These are phyloP conservation scores for Xylaria longipes DNA, from an alignment of 495 filamentous ascomycete genomes.

Conservation along the genomic window DNA sequence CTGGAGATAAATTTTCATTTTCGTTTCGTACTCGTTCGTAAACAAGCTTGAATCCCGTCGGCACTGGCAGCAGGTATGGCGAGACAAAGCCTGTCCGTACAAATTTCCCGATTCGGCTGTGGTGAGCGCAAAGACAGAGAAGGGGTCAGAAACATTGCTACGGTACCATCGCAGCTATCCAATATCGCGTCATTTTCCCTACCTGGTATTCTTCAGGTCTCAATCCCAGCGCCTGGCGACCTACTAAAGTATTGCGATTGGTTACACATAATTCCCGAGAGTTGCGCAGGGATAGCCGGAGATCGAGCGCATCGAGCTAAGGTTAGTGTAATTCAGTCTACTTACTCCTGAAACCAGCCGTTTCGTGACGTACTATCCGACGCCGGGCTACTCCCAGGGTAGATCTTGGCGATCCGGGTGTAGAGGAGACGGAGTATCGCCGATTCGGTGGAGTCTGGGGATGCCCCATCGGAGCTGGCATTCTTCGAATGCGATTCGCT, in stretches of 20 bases:
- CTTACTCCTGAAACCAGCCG: constrained; percentile 13
- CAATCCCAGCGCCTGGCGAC: background rate
- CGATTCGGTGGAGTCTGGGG: background rate
- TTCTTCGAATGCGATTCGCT: constrained; percentile 20
- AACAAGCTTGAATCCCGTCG: background rate
- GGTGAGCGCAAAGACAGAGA: background rate
- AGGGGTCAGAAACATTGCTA: background rate
- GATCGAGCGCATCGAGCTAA: background rate
- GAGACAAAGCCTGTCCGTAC: background rate
- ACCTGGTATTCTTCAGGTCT: background rate
- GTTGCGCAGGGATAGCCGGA: background rate
- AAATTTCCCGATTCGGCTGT: background rate
- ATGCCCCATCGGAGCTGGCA: background rate
- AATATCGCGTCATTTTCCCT: background rate
- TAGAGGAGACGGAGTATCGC: background rate
- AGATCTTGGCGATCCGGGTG: constrained; percentile 14
- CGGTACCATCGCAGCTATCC: background rate
- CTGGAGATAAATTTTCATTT: background rate
- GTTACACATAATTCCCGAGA: background rate
- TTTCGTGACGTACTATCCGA: constrained; percentile 2
- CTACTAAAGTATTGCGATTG: constrained; percentile 3
- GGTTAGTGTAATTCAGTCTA: too few relatives aligned
- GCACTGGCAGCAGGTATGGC: background rate
- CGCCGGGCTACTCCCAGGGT: constrained; percentile 3
- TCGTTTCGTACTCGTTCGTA: background rate